A percentile compares a stretch with the other conserved stretches of the same genome.
Conservation (phyloP, 441 rosid species). For the Arabidopsis hybrid region DNA sequence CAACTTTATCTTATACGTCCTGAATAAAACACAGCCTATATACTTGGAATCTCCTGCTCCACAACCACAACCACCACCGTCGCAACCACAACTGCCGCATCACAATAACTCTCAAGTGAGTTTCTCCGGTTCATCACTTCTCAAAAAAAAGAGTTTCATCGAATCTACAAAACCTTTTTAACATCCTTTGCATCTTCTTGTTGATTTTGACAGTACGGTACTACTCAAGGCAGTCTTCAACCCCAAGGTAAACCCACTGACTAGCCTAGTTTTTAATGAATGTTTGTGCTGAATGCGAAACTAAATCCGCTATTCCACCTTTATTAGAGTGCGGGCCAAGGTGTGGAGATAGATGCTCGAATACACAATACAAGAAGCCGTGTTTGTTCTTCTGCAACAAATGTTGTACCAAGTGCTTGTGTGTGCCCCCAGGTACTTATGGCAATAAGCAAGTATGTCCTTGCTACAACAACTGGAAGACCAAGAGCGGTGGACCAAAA, state of each 20-base stretch:
- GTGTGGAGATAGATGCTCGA: conserved; percentile 68
- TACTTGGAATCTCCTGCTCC: conserved; percentile 57
- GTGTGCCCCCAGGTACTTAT: conserved; percentile 49
- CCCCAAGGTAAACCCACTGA: conserved; percentile 62
- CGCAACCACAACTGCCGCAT: conserved; percentile 19
- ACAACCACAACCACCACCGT: conserved; percentile 48
- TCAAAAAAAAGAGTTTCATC: conserved; percentile 29
- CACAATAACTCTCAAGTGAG: conserved; percentile 37
- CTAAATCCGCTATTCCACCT: background rate
- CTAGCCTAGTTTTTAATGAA: background rate
- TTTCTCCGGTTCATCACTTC: conserved; percentile 21
- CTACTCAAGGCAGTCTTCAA: conserved; percentile 74
- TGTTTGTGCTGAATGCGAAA: background rate
- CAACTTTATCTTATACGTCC: background rate
- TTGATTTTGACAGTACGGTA: conserved; percentile 58
- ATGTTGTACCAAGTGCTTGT: conserved; percentile 61
- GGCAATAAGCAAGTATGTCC: conserved; percentile 49
- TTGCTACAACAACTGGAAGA: background rate
- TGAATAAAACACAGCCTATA: conserved; percentile 24
- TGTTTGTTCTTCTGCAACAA: conserved; percentile 77
- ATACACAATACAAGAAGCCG: conserved; percentile 74
- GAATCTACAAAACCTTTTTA: background rate
- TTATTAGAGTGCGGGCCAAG: conserved; percentile 61
- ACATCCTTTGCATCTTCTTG: conserved; percentile 17
- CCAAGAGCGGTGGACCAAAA: too few relatives aligned